Percentiles rank a stretch among this genome's conserved stretches.
These are phyloP conservation scores for Apiospora malaysiana DNA, from an alignment of 2,329 filamentous ascomycete species.

Conservation along the genomic window DNA sequence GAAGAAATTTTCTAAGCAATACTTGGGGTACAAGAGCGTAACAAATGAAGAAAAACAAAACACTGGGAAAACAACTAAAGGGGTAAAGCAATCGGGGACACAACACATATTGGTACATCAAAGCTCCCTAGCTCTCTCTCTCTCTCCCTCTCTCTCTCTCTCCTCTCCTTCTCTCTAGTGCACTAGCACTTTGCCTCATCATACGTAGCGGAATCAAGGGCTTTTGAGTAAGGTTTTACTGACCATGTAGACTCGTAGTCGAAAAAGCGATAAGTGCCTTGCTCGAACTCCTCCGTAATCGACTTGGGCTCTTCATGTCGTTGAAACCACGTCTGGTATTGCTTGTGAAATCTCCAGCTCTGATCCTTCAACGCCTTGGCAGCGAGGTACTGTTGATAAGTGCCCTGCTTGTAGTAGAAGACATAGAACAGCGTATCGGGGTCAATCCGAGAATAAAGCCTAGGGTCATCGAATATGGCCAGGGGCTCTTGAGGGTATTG, in stretches of 20 bases:
- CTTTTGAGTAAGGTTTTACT: slow-evolving; percentile 43
- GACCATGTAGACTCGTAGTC: slow-evolving; percentile 99
- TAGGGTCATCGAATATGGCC: slow-evolving; percentile 87
- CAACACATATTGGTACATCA: slow-evolving; percentile 16
- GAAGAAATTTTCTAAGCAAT: background rate
- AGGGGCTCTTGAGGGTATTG: slow-evolving; percentile 95
- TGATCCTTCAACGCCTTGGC: slow-evolving; percentile 98
- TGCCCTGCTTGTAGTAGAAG: slow-evolving; percentile 98
- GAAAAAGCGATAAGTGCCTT: slow-evolving; percentile 98
- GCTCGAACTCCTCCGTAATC: slow-evolving; percentile 98
- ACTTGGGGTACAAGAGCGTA: background rate
- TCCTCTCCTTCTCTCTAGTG: slow-evolving; percentile 4
- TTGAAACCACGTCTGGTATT: slow-evolving; percentile 99
- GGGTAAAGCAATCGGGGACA: background rate
- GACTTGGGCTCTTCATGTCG: slow-evolving; percentile 97
- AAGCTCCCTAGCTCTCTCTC: background rate
- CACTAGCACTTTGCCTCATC: slow-evolving; percentile 3
- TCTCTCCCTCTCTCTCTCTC: background rate
- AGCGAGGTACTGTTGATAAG: slow-evolving; percentile 92
- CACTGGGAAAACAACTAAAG: background rate
- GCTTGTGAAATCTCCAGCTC: slow-evolving; percentile 99
- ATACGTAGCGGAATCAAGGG: background rate
- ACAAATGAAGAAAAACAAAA: background rate
- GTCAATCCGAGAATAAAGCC: slow-evolving; percentile 87
- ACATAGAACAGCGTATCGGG: slow-evolving; percentile 97